Evolutionary conservation across 805 yeast species (phyloP), one percentile per base, ranked within the genome.

Genomic region (Pichia gijzeniarum): DNA sequence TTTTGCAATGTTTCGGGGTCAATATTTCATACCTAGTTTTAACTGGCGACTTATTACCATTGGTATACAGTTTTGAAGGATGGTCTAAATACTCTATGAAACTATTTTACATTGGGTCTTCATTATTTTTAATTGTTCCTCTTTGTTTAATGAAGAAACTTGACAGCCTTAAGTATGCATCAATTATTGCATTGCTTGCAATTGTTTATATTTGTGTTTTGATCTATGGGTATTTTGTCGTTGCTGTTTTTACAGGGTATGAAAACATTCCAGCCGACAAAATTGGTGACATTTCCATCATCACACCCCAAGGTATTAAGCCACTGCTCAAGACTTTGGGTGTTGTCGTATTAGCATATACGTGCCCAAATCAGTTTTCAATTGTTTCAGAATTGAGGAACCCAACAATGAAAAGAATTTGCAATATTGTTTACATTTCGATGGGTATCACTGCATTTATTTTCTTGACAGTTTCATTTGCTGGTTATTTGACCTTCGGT

Each of bases 351-450:
- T 82, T 85, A 63, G 93, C 95, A 1, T 85, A 75, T 62, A 84
- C 91, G 1, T 88, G 93, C 41, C 91, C 85, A 66, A 85, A 84
- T 62, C 77, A 85, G 71, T 83, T 81, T 59, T 80, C 88, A 9
- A 82, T 85, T 43, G 76, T 82, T 56, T 80, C 82, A 56, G 95
- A 85, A 61, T 67, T 84, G 51, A 64, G 74, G 35, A 73, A 77
- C 51, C 74, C 77, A 40, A 64, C 76, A 3, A 64, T 80, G 48
- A 57, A 70, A 20, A 77, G 79, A 47, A 65, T 77, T 2, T 48
- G 67, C 4, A 59, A 52, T 22, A 76, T 82, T 25, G 67, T 75
- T 16, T 57, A 62, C 18, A 46, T 66, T 16, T 71, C 90, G 10
- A 73, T 82, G 38, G 50, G 67, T 1, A 67, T 77, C 8, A 79